Evolutionary conservation across 1,284 basidiomycete species (phyloP).

Genomic region (Chalciporus sp.): DNA sequence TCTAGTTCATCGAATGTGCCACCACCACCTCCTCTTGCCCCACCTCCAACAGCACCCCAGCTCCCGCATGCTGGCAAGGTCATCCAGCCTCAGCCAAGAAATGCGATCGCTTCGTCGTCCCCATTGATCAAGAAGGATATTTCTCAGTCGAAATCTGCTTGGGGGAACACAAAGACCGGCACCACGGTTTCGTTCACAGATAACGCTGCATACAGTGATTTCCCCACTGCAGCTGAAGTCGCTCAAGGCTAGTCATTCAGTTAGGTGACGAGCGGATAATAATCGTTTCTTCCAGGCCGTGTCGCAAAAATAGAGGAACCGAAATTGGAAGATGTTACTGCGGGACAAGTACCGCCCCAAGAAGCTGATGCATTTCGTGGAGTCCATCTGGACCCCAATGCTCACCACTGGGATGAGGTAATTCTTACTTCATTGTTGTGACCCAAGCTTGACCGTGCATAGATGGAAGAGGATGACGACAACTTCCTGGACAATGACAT

Average conservation of each 20-base stretch:
- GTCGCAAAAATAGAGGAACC: conserved; percentile 28
- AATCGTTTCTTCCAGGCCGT: conserved; percentile 22
- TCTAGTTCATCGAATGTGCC: conserved; percentile 43
- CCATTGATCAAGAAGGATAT: conserved; percentile 47
- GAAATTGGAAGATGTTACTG: conserved; percentile 37
- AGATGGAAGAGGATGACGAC: conserved; percentile 91
- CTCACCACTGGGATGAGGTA: conserved; percentile 96
- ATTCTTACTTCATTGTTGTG: conserved; percentile 33
- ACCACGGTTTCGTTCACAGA: conserved; percentile 40
- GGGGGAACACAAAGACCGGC: conserved; percentile 57
- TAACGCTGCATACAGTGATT: conserved; percentile 57
- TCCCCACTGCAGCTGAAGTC: conserved; percentile 92
- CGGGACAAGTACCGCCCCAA: conserved; percentile 60
- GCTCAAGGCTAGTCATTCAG: conserved; percentile 62
- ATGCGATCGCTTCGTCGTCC: conserved; percentile 37
- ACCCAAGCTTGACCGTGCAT: conserved; percentile 15
- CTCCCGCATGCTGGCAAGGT: conserved; percentile 62
- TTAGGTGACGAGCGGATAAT: conserved; percentile 3
- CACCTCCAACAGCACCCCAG: conserved; percentile 45
- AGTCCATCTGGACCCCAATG: conserved; percentile 87
- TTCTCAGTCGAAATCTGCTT: conserved; percentile 52
- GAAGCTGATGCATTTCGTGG: conserved; percentile 92
- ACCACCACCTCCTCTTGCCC: conserved; percentile 31
- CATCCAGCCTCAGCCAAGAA: conserved; percentile 68
- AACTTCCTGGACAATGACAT: conserved; percentile 88